These are phyloP conservation scores for Thraustochytrium striatum DNA, from an alignment of 352 stramenopile genomes.

Conservation along the genomic window DNA sequence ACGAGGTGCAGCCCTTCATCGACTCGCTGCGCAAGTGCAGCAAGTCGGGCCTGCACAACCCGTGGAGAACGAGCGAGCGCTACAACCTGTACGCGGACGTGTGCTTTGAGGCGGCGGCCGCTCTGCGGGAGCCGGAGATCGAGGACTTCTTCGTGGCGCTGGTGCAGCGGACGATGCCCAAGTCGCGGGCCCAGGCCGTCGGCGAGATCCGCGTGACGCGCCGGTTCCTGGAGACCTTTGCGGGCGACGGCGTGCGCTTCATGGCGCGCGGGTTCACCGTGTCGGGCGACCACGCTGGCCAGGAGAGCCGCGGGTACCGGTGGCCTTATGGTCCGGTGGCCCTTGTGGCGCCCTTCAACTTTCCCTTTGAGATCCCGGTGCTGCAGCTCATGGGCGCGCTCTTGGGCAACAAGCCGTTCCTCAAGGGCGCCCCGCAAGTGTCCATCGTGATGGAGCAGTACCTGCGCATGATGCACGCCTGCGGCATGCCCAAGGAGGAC, in stretches of 20 bases:
- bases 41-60: constrained; percentile 97
- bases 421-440: constrained; percentile 91
- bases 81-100: constrained; percentile 73
- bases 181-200: constrained; percentile 87
- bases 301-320: constrained; percentile 87
- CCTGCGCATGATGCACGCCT: constrained; percentile 83
- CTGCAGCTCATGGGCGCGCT: constrained; percentile 97
- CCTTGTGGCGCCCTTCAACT: constrained; percentile 97
- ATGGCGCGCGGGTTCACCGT: constrained; percentile 89
- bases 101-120: constrained; percentile 68
- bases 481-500: constrained; percentile 87
- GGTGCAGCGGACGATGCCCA: constrained; percentile 93
- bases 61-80: constrained; percentile 91
- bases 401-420: constrained; percentile 92
- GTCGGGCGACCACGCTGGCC: constrained; percentile 90
- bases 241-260: constrained; percentile 91
- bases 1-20: constrained; percentile 80
- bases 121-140: constrained; percentile 78
- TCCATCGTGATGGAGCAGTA: constrained; percentile 97
- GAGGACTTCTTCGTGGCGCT: constrained; percentile 89
- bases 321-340: constrained; percentile 92
- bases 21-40: constrained; percentile 80
- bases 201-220: constrained; percentile 84
- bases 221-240: constrained; percentile 96
- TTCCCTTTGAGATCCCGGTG: constrained; percentile 94